Base-by-base conservation (phyloP, 2,329 filamentous ascomycete genomes). In the Botryosphaeria agaves region DNA sequence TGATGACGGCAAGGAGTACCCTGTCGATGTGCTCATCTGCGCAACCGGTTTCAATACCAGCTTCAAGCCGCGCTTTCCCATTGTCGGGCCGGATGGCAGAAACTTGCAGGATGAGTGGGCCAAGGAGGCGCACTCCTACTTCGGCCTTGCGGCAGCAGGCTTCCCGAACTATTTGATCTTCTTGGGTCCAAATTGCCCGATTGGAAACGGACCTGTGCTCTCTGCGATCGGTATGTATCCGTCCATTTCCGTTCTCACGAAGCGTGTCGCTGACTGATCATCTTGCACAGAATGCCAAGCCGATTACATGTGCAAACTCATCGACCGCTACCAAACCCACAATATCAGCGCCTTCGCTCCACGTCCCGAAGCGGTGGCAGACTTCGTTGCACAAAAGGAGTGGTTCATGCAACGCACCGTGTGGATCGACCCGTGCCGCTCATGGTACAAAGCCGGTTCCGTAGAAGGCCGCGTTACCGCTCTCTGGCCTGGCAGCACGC, bases 241-340 rank as follows among this genome's bases (percentile, higher is more conserved):
- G 12, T 18, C 18, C 11, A 5, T 27, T 24, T 27, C 11, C 16
- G 7, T 15, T n/a, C 11, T 9, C 11, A 29, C 16, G 3, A 16
- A 8, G 21, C 16, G 15, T 2, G 12, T 7, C 12, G n/a, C 12
- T 30, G 8, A 32, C 30, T n/a, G 18, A 15, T 20, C 14, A 9
- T 19, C 17, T n/a, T n/a, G n/a, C n/a, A 15, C 28, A 36, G 48
- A 66, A 37, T 49, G 52, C 30, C 53, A 63, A 34, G 57, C 56
- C 3, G 61, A 67, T 37, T 66, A 63, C 46, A 56, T 65, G 37
- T 53, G 58, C 38, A 58, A 61, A 37, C 41, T 64, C 23, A 55
- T 69, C 34, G 56, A 64, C 44, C 56, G 60, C 23, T 61, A 56
- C 38, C 57, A 66, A 41, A 61, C 55, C 3, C 49, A 63, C 41